These are phyloP conservation scores for Aristolochia fimbriata DNA, from an alignment of 164 flowering plant genomes.

Conservation along the genomic window DNA sequence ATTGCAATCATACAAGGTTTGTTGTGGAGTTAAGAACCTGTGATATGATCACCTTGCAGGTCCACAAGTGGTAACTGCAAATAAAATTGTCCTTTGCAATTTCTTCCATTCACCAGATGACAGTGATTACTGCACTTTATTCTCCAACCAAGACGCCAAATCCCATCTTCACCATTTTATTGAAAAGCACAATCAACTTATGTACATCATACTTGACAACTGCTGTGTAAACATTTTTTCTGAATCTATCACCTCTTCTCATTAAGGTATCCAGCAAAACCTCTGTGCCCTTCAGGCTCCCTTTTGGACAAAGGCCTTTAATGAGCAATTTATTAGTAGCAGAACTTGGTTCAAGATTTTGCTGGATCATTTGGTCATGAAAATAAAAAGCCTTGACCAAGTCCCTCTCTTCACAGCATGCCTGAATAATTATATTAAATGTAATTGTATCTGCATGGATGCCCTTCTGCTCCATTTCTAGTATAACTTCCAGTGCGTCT, in stretches of 20 bases:
- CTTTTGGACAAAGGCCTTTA: slow-evolving; percentile 50
- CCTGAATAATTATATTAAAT: slow-evolving; percentile 60
- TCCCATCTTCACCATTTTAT: slow-evolving; percentile 46
- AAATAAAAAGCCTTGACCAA: slow-evolving; percentile 31
- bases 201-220: slow-evolving; percentile 50
- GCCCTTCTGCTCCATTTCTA: slow-evolving; percentile 37
- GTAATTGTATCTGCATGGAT: slow-evolving; percentile 49
- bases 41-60: too few relatives aligned
- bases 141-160: slow-evolving; percentile 49
- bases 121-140: slow-evolving; percentile 65
- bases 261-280: slow-evolving; percentile 27
- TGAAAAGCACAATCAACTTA: slow-evolving; percentile 33
- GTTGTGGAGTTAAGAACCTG: too few relatives aligned
- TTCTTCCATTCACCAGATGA: slow-evolving; percentile 31
- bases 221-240: slow-evolving; percentile 50
- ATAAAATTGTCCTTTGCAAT: background rate
- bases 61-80: too few relatives aligned
- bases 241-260: slow-evolving; percentile 21
- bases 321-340: slow-evolving; percentile 65
- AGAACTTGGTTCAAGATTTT: slow-evolving; percentile 42
- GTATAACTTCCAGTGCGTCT: slow-evolving; percentile 30
- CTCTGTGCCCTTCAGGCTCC: slow-evolving; percentile 41
- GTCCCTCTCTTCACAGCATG: slow-evolving; percentile 41
- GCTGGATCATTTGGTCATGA: slow-evolving; percentile 34
- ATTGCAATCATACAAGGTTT: too few relatives aligned